Evolutionary conservation across 140 eudicot genomes (phyloP), one percentile per base, ranked within the genome.

Genomic region (Oenanthe javanica): DNA sequence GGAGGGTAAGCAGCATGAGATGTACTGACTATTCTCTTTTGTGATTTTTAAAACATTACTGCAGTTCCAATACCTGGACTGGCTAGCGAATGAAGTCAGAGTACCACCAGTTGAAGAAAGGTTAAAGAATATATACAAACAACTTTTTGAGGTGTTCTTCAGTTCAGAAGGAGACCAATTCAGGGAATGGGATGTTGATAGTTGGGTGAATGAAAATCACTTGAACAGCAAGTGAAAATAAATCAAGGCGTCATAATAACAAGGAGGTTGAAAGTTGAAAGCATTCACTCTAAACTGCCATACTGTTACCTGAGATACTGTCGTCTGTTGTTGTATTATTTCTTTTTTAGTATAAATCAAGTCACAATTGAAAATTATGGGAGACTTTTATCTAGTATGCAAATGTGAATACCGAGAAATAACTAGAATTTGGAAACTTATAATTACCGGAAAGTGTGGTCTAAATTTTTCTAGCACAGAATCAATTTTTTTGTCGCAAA

Each of bases 31-130:
- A 12, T 51, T 76, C 70, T 59, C 11, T 59, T 21, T 21, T 64
- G 50, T 27, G 14, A 72, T 63, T 12, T n/a, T 72, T 27, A 50
- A 43, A 4, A 27, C 21, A 16, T 25, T 83, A 73, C 16, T 66
- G 74, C 86, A 87, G 90, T 82, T 87, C 31, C 90, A 82, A 70
- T 89, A 89, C 82, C 40, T 87, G 78, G 92, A 91, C 75, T 89
- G 93, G 90, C 61, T 91, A 77, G 94, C 92, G 55, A 82, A 69
- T 72, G 85, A 88, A 77, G 94, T 85, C 21, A 89, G 91, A 82
- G 55, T 75, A 18, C 42, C 42, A 72, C 80, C 82, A 47, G 76
- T 88, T 18, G 89, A 88, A 25, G 90, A 87, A 46, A 51, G 81
- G 79, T 42, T 81, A 21, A 82, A 79, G 75, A 55, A 81, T 36